phyloP scores from a whole-genome alignment of 306 rosid species.

The Astragalus membranaceus region DNA sequence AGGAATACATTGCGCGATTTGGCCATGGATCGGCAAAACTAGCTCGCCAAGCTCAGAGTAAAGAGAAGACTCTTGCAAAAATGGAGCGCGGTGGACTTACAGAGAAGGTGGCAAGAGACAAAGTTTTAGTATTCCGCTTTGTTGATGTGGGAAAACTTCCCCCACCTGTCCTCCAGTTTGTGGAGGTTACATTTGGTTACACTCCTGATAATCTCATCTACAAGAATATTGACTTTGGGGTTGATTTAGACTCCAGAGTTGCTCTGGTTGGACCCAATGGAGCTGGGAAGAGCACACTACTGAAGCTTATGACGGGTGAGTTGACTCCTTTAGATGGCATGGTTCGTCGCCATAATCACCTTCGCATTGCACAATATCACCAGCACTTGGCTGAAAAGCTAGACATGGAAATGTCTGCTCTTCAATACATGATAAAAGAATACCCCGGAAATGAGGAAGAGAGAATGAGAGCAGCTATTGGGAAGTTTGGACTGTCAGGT shows the following conservation, averaged over 20 bases:
- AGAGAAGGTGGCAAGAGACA: conserved; percentile 81
- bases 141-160: conserved; percentile 98
- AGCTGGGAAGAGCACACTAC: conserved; percentile 95
- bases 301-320: conserved; percentile 98
- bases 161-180: conserved; percentile 96
- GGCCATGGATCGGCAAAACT: conserved; percentile 98
- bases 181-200: conserved; percentile 88
- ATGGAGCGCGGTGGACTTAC: conserved; percentile 99
- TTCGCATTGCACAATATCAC: conserved; percentile 93
- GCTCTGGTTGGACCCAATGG: conserved; percentile 99
- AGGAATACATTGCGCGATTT: conserved; percentile 94
- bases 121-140: conserved; percentile 79
- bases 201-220: conserved; percentile 88
- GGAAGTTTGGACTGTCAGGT: conserved; percentile 88
- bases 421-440: conserved; percentile 72
- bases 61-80: conserved; percentile 92
- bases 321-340: conserved; percentile 81
- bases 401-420: conserved; percentile 82
- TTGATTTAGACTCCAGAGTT: conserved; percentile 85
- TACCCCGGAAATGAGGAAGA: conserved; percentile 98
- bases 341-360: conserved; percentile 97
- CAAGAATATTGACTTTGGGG: conserved; percentile 87
- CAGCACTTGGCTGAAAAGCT: conserved; percentile 94
- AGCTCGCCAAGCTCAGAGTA: conserved; percentile 99
- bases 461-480: conserved; percentile 89